Conservation (phyloP, 495 filamentous ascomycete genomes). For the Eremomyces bilateralis region DNA sequence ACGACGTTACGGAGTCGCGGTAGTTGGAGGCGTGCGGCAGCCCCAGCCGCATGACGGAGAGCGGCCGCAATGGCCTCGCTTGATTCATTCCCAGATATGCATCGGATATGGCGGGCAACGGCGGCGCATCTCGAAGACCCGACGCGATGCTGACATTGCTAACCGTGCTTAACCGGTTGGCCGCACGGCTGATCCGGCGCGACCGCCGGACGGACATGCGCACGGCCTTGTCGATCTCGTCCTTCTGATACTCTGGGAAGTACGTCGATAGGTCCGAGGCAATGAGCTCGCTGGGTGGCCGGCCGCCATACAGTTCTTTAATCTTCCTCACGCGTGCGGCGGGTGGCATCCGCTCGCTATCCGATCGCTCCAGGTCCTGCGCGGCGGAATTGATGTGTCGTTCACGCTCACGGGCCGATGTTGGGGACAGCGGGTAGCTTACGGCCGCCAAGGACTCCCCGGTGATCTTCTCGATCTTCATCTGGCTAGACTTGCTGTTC, state of each 20-base stretch:
- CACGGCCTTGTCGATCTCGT: slow-evolving; percentile 85
- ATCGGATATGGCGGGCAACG: slow-evolving; percentile 91
- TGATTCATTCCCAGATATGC: slow-evolving; percentile 49
- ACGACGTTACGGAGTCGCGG: slow-evolving; percentile 71
- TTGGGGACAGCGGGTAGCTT: slow-evolving; percentile 61
- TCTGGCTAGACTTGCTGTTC: slow-evolving; percentile 40
- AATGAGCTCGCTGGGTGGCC: slow-evolving; percentile 92
- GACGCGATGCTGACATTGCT: slow-evolving; percentile 87
- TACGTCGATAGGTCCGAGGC: slow-evolving; percentile 88
- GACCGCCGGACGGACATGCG: slow-evolving; percentile 79
- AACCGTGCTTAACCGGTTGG: slow-evolving; percentile 77
- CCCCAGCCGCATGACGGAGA: slow-evolving; percentile 40
- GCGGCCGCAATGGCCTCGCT: slow-evolving; percentile 29
- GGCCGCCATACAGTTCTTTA: slow-evolving; percentile 62
- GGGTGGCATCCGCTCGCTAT: slow-evolving; percentile 22
- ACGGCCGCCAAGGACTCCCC: slow-evolving; percentile 70
- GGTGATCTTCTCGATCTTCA: slow-evolving; percentile 63
- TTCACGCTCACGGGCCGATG: slow-evolving; percentile 32
- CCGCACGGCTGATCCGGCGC: slow-evolving; percentile 69
- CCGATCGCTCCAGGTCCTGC: slow-evolving; percentile 31
- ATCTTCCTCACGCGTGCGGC: slow-evolving; percentile 34
- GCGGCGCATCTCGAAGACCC: slow-evolving; percentile 67
- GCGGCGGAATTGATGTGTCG: slow-evolving; percentile 30
- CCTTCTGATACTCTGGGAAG: slow-evolving; percentile 83
- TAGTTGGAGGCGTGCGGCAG: slow-evolving; percentile 35